A percentile compares a stretch with the other conserved stretches of the same genome.
Evolutionary conservation across 73 alveolate genomes (phyloP).

Genomic region (Paramecium biaurelia): DNA sequence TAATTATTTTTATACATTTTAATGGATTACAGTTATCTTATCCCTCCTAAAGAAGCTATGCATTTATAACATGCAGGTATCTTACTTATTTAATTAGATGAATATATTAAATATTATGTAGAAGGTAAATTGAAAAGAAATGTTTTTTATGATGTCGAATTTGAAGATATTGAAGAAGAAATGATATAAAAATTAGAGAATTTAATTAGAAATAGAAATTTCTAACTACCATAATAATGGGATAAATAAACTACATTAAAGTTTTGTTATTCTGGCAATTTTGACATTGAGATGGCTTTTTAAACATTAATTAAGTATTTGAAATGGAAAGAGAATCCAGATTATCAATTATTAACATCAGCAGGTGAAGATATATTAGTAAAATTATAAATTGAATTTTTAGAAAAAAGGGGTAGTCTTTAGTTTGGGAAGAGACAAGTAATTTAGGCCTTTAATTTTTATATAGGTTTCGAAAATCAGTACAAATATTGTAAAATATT

Average conservation of each 20-base stretch:
- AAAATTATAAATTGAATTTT: neutral
- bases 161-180: neutral
- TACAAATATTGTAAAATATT: neutral
- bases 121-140: neutral
- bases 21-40: conserved; percentile 12
- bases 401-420: neutral
- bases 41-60: neutral
- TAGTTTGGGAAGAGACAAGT: conserved; percentile 13
- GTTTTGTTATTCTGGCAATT: neutral
- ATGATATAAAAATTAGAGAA: neutral
- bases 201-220: neutral
- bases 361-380: conserved; percentile 18
- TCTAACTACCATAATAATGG: neutral
- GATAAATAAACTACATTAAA: neutral
- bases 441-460: neutral
- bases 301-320: neutral
- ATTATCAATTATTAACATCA: neutral
- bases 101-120: neutral
- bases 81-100: neutral
- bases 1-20: neutral
- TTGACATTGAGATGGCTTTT: neutral
- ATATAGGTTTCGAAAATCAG: neutral
- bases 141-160: neutral
- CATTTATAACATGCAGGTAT: neutral
- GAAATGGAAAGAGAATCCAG: neutral